phyloP scores from a whole-genome alignment of 2,329 filamentous ascomycete genomes.

The Albophoma yamanashiensis region DNA sequence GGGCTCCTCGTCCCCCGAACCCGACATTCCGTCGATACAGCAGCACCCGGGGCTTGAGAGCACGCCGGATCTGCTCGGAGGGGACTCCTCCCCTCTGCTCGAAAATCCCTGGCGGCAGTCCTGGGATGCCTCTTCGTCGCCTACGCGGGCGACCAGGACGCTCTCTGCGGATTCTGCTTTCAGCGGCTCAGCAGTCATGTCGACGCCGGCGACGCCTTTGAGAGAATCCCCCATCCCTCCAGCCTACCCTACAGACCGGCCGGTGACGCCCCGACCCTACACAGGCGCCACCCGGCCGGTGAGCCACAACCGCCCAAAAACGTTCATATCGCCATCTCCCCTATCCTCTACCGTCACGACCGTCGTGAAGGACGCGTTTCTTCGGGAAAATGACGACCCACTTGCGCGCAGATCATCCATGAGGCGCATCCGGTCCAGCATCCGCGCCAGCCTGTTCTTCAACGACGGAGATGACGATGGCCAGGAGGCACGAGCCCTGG shows the following conservation, averaged over 20 bases:
- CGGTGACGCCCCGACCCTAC: constrained; percentile 16
- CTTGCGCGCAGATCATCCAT: constrained; percentile 31
- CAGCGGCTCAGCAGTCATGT: constrained; percentile 11
- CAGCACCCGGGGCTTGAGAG: constrained; percentile 19
- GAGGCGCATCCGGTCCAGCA: constrained; percentile 35
- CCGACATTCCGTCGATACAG: constrained; percentile 24
- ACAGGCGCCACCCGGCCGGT: constrained; percentile 17
- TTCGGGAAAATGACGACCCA: constrained; percentile 31
- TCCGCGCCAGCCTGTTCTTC: constrained; percentile 45
- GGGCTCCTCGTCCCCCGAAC: constrained; percentile 22
- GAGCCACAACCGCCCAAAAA: constrained; percentile 24
- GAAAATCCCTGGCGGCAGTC: constrained; percentile 32
- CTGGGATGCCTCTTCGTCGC: constrained; percentile 16
- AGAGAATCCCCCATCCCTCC: constrained; percentile 15
- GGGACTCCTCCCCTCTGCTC: constrained; percentile 28
- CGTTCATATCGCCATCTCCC: constrained; percentile 48
- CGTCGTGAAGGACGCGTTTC: constrained; percentile 44
- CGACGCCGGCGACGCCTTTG: constrained; percentile 18
- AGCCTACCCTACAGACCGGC: constrained; percentile 12
- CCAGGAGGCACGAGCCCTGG: constrained; percentile 8
- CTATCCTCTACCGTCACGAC: constrained; percentile 48
- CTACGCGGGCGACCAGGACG: constrained; percentile 24
- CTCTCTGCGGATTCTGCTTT: constrained; percentile 25
- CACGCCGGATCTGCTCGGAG: constrained; percentile 20
- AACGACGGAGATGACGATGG: constrained; percentile 29